A percentile compares a stretch with the other conserved stretches of the same genome.
phyloP scores from a whole-genome alignment of 2,329 filamentous ascomycete species.

The Shiraia bambusicola region DNA sequence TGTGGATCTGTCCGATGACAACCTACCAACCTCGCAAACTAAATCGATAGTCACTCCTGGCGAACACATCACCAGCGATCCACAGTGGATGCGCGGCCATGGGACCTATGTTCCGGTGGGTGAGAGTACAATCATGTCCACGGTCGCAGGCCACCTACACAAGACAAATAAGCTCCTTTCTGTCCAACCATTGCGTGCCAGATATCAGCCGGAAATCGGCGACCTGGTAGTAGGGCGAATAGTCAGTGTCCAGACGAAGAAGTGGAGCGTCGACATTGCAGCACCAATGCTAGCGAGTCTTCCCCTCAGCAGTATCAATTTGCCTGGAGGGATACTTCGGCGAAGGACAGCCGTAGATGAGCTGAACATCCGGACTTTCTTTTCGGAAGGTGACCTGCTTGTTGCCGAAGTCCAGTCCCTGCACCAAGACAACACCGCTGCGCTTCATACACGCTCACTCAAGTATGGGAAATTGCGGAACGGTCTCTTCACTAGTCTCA shows the following conservation, averaged over 20 bases:
- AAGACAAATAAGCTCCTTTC: slow-evolving; percentile 97
- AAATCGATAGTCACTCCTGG: slow-evolving; percentile 79
- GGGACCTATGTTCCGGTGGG: slow-evolving; percentile 75
- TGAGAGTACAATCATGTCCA: slow-evolving; percentile 75
- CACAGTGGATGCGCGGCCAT: slow-evolving; percentile 98
- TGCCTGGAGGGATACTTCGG: slow-evolving; percentile 88
- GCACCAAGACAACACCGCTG: slow-evolving; percentile 80
- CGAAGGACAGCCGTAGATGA: slow-evolving; percentile 94
- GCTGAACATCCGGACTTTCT: slow-evolving; percentile 95
- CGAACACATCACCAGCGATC: slow-evolving; percentile 81
- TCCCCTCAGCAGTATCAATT: slow-evolving; percentile 86
- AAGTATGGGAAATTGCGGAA: slow-evolving; percentile 96
- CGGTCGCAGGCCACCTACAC: slow-evolving; percentile 84
- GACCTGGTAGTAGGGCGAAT: slow-evolving; percentile 94
- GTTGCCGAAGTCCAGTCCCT: slow-evolving; percentile 94
- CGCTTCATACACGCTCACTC: slow-evolving; percentile 83
- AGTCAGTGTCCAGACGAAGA: slow-evolving; percentile 86
- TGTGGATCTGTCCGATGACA: slow-evolving; percentile 50
- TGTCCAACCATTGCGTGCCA: slow-evolving; percentile 82
- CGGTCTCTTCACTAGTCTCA: slow-evolving; percentile 81
- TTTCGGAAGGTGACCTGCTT: slow-evolving; percentile 89
- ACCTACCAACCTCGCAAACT: slow-evolving; percentile 24
- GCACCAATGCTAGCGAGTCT: slow-evolving; percentile 82
- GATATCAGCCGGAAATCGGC: slow-evolving; percentile 94
- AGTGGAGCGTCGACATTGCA: slow-evolving; percentile 94